Base-by-base conservation (phyloP, 495 filamentous ascomycete genomes). In the Aspergillus sclerotiicarbonarius region DNA sequence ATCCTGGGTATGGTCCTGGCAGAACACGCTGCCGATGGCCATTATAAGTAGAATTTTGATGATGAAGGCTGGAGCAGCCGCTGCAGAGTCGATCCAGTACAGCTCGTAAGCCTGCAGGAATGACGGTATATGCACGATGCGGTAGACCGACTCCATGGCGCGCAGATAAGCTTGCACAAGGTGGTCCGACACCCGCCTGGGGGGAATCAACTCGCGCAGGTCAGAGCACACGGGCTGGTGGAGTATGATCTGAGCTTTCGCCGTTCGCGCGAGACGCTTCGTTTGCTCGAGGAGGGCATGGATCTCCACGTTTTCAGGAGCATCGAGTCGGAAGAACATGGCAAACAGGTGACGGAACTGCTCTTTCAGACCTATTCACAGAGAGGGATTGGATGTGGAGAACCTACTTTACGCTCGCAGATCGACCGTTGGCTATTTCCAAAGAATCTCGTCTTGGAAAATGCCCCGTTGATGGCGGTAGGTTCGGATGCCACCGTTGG, bases 51-150 rank as follows among this genome's bases (percentile, higher is more conserved):
- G 70, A 4, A 79, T 63, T 46, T 74, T 76, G 7, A 61, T 41
- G 1, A 65, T 20, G 21, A 71, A 68, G 0, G 39, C 56, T 1
- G 45, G 57, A 6, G 56, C 76, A 65, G 31, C 61, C 6, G 56
- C 62, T 19, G 71, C 66, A 3, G 72, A 70, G 7, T 74, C 25
- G 10, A 62, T 61, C 81, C 78, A 82, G 54, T 71, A 78, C 25
- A 44, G 58, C 13, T 70, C 65, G 59, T 82, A 84, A 32, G 79
- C 77, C 13, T 67, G 56, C 16, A 70, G 77, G 54, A 90, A 86
- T 0, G 72, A 70, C 0, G 82, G 80, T n/a, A 81, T 60, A 57
- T 86, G 82, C 8, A 86, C 32, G 8, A 88, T 76, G 18, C 84
- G 75, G 54, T 85, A 73, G 51, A 81, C 67, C 9, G 59, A 48